phyloP scores from a whole-genome alignment of 1,284 basidiomycete genomes.

The Peniophora sp. region DNA sequence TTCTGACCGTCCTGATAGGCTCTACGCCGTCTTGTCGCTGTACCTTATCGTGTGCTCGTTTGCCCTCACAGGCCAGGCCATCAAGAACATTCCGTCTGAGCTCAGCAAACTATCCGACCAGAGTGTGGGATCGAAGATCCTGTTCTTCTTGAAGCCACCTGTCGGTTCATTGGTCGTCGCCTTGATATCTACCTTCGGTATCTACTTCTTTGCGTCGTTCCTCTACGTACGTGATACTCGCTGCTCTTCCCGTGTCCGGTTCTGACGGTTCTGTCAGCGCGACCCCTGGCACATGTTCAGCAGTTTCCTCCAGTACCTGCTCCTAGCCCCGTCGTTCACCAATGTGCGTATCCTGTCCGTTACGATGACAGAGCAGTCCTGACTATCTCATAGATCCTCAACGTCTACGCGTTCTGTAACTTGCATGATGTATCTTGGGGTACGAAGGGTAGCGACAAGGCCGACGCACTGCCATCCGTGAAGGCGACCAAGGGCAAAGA shows the following conservation, averaged over 20 bases:
- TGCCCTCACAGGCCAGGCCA: slow-evolving; percentile 73
- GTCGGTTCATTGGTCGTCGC: slow-evolving; percentile 83
- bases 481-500: slow-evolving; percentile 78
- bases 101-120: slow-evolving; percentile 34
- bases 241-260: neutral
- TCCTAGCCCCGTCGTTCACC: slow-evolving; percentile 85
- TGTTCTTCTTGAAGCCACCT: slow-evolving; percentile 63
- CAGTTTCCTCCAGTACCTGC: slow-evolving; percentile 91
- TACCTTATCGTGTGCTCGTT: slow-evolving; percentile 85
- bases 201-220: slow-evolving; percentile 80
- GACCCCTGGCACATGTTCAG: slow-evolving; percentile 99
- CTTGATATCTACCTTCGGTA: slow-evolving; percentile 83
- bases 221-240: slow-evolving; percentile 64
- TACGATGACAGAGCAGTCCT: slow-evolving; percentile 55
- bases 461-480: slow-evolving; percentile 87
- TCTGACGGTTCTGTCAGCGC: slow-evolving; percentile 37
- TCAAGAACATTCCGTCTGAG: slow-evolving; percentile 52
- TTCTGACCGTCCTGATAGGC: slow-evolving; percentile 34
- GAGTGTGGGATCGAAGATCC: slow-evolving; percentile 35
- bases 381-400: neutral
- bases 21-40: slow-evolving; percentile 72
- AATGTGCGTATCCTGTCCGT: slow-evolving; percentile 95
- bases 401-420: slow-evolving; percentile 7
- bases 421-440: slow-evolving; percentile 73
- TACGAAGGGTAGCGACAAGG: slow-evolving; percentile 95